Evolutionary conservation across 2,329 filamentous ascomycete species (phyloP).

Genomic region (Chalaropsis thielavioides): DNA sequence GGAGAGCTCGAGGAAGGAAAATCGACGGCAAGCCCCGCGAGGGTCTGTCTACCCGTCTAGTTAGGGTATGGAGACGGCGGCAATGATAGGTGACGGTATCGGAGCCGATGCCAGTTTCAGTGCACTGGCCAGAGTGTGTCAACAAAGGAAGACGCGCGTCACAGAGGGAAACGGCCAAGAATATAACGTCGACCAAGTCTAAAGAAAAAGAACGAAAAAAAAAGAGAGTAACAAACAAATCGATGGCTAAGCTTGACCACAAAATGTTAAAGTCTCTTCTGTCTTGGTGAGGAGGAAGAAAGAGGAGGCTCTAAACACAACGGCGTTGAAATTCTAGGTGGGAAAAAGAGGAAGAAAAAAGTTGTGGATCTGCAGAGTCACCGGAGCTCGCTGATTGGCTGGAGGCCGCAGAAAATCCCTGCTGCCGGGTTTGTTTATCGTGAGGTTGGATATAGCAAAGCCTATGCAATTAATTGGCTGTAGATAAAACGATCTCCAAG

Average conservation of each 20-base stretch:
- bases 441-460: constrained; percentile 1
- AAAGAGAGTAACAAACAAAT: not conserved
- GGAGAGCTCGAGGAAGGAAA: not conserved
- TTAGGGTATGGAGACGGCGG: not conserved
- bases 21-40: not conserved
- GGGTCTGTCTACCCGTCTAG: not conserved
- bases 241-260: not conserved
- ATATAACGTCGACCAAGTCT: too few relatives aligned
- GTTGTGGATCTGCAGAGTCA: not conserved
- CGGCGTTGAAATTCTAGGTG: not conserved
- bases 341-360: not conserved
- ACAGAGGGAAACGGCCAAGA: too few relatives aligned
- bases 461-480: not conserved
- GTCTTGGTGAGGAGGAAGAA: not conserved
- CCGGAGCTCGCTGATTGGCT: not conserved
- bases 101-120: not conserved
- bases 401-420: not conserved
- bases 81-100: not conserved
- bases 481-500: not conserved
- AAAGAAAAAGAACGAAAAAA: not conserved
- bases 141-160: not conserved
- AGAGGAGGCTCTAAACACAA: not conserved
- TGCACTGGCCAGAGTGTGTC: not conserved
- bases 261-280: too few relatives aligned
- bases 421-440: not conserved